Base-by-base conservation (phyloP, 257 asterid species). In the Apocynum venetum region DNA sequence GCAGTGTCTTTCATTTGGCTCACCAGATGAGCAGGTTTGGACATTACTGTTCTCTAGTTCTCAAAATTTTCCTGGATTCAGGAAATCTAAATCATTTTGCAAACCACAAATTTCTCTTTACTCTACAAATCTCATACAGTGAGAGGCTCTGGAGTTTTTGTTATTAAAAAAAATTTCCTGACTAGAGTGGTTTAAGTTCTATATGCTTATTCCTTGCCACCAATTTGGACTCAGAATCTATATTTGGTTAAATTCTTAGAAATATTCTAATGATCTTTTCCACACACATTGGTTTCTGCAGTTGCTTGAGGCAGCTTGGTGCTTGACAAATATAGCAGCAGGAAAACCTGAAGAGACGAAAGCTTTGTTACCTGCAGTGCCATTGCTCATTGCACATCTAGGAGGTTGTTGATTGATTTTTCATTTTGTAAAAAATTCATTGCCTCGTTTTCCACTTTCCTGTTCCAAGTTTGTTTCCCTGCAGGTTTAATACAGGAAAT, bases 301-400 rank as follows among this genome's bases (percentile, higher is more conserved):
- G 99, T 87, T 96, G 85, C 99, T 96, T n/a, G 98, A 96, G 86
- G 94, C 97, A 7, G 97, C 99, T 82, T 96, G 99, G 99, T 96
- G 99, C 84, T 83, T 96, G 80, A 96, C 99, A 77, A 96, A 96
- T 85, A 93, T 96, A 72, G 98, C 97, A 53, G 96, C 99, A 36
- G 99, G 99, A 78, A 87, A 89, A 80, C 93, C 96, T 3, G 98
- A 96, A 80, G 99, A 96, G 88, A 93, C 97, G 0, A 88, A 87
- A 82, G 95, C 98, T 0, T 76, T 96, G 86, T 83, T 89, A 71
- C 99, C 99, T 80, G 96, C 97, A 55, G 83, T 92, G 83, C 98
- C 99, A 43, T 88, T 91, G 85, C 96, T 96, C 43, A 86, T 91
- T 83, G 99, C 97, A 87, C 97, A 96, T 77, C 83, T 96, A 63